Conservation (phyloP, 371 early-diverging fungal species). For the Zychaea mexicana region DNA sequence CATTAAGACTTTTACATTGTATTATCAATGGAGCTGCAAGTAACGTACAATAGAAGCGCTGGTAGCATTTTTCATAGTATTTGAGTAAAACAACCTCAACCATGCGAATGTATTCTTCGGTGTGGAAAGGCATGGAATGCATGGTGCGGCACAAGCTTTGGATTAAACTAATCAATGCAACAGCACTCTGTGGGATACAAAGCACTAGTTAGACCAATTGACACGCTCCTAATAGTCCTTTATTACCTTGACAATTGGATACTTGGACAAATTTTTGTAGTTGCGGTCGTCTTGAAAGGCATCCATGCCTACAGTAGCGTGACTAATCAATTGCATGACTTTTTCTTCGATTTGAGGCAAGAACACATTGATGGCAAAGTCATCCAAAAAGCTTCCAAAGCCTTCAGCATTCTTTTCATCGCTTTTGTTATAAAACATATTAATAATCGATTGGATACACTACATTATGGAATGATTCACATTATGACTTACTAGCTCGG, state of each 20-base stretch:
- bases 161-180: constrained; percentile 62
- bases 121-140: constrained; percentile 74
- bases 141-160: constrained; percentile 74
- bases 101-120: constrained; percentile 79
- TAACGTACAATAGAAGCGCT: constrained; percentile 65
- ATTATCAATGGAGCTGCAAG: not conserved
- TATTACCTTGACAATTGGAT: constrained; percentile 55
- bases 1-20: not conserved
- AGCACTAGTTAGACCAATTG: not conserved
- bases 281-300: constrained; percentile 59
- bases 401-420: constrained; percentile 55
- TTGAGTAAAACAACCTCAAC: constrained; percentile 72
- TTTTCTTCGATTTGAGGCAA: constrained; percentile 76
- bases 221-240: no score
- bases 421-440: constrained; percentile 11
- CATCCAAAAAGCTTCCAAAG: constrained; percentile 76
- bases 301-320: constrained; percentile 62
- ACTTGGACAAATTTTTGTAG: constrained; percentile 47
- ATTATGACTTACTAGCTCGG: constrained; percentile 48
- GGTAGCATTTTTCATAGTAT: constrained; percentile 78
- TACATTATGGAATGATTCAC: no score
- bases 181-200: constrained; percentile 52
- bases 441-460: not conserved
- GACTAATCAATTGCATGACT: constrained; percentile 67
- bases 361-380: constrained; percentile 77